Evolutionary conservation across 495 filamentous ascomycete species (phyloP), one percentile per base, ranked within the genome.

Genomic region (Platismatia glauca): DNA sequence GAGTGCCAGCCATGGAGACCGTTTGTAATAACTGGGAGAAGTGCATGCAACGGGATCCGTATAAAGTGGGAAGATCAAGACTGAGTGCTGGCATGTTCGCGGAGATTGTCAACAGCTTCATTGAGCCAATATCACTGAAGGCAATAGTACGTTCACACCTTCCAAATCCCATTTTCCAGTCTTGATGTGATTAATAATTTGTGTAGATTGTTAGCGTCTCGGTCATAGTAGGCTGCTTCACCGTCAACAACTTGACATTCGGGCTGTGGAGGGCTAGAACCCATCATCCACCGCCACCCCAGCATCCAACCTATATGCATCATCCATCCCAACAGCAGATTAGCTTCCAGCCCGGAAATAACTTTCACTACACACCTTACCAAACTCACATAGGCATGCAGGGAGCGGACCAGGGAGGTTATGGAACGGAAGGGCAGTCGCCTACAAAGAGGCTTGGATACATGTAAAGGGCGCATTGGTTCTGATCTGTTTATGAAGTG

Each of bases 1-100:
- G 88, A 22, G 73, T 88, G 2, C 93, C 91, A 0, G 89, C 89
- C 0, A 78, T 97, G 67, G 81, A 90, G 67, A 74, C 68, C 0
- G 72, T 84, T 7, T 98, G 94, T 70, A 79, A 84, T 38, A 80
- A 83, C 46, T 97, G 93, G 94, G 84, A 86, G 61, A 75, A 75
- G 6, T 98, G 94, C 71, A 97, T 97, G 92, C 81, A 88, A 58
- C 80, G 78, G 15, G 86, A 93, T 69, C 82, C 88, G 20, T 71
- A 77, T 20, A 79, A 79, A 60, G 82, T 91, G 29, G 86, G 82
- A 12, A 77, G 85, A 5, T 87, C 87, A 15, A 81, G 79, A 62
- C 78, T 92, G 37, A 83, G 80, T 53, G 89, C 89, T n/a, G 78
- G 83, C 44, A 90, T 88, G 0, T 90, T 90, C 79, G 92, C 86